These are phyloP conservation scores for Fusarium subtropicale DNA, from an alignment of 2,329 filamentous ascomycete genomes.

Conservation along the genomic window DNA sequence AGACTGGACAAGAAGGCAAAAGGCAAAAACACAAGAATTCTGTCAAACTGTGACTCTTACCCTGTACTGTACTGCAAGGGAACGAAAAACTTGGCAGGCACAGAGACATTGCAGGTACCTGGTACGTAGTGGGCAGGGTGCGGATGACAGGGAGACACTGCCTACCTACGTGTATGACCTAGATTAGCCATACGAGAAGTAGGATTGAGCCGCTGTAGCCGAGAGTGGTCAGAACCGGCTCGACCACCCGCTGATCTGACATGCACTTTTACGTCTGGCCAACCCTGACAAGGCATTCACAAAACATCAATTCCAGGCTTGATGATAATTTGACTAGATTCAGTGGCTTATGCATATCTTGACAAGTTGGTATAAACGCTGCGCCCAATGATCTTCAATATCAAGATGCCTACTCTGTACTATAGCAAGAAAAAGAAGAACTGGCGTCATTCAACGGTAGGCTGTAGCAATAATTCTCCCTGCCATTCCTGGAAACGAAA, in stretches of 20 bases:
- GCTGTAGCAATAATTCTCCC: not conserved
- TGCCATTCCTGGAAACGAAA: not conserved
- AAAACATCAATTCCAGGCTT: not conserved
- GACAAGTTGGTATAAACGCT: not conserved
- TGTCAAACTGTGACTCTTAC: not conserved
- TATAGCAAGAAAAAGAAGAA: not conserved
- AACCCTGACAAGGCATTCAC: not conserved
- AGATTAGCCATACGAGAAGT: conserved; percentile 28
- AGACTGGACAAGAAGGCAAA: not conserved
- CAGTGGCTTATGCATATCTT: not conserved
- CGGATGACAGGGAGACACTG: not conserved
- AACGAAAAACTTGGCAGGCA: conserved; percentile 6
- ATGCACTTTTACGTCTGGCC: not conserved
- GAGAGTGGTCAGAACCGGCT: conserved; percentile 17
- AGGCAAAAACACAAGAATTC: not conserved
- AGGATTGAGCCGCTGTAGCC: conserved; percentile 27
- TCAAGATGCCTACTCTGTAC: not conserved
- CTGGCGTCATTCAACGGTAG: not conserved
- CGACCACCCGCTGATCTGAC: conserved; percentile 6
- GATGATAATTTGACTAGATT: not conserved
- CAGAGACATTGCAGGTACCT: not conserved
- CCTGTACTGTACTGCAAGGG: not conserved
- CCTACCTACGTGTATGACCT: not conserved
- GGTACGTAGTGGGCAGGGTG: not conserved
- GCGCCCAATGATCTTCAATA: not conserved